Base-by-base conservation (phyloP, 2,329 filamentous ascomycete species). In the Diaporthe ampelina region DNA sequence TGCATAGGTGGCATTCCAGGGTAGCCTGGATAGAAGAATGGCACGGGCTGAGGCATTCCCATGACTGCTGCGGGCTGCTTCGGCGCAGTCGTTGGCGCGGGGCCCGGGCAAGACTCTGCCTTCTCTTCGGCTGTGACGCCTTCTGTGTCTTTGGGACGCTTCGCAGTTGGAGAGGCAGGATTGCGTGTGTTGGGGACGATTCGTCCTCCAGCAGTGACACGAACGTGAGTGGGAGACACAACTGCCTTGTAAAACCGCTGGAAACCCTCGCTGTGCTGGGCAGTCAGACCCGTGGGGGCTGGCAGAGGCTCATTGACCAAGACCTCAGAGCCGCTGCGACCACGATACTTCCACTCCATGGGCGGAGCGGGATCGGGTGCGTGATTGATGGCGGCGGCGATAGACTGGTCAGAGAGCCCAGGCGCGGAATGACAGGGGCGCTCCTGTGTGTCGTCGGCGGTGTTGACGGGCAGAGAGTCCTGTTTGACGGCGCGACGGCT, bases 191-290 rank as follows among this genome's bases (percentile, higher is more conserved):
- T 93, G 65, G 91, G 91, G 1, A 93, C 91, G 77, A 93, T 93
- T 50, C 90, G 87, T 56, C 91, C 91, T 74, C 91, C 91, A 74
- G 91, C 91, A 26, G 91, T 93, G 67, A 93, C 91, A 21, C 91
- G 89, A 76, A 93, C 88, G 80, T 93, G 90, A 19, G 90, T 91
- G 10, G 91, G 91, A 45, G 91, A 93, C 6, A 90, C 87, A n/a
- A 93, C 91, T 15, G 91, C 90, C 79, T 91, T 91, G 83, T 91
- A 92, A 79, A 93, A 93, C 70, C 88, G 86, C 80, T 91, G 88
- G 77, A 93, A 93, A n/a, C 91, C 91, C 80, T 92, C 90, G 45
- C 87, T 87, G 77, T 89, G 88, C 80, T 92, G 91, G 35, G 89
- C 87, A 50, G 81, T 82, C 45, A 88, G 81, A 11, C 86, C 88